These are phyloP conservation scores for Eucalyptus marginata DNA, from an alignment of 345 rosid genomes.

Conservation along the genomic window DNA sequence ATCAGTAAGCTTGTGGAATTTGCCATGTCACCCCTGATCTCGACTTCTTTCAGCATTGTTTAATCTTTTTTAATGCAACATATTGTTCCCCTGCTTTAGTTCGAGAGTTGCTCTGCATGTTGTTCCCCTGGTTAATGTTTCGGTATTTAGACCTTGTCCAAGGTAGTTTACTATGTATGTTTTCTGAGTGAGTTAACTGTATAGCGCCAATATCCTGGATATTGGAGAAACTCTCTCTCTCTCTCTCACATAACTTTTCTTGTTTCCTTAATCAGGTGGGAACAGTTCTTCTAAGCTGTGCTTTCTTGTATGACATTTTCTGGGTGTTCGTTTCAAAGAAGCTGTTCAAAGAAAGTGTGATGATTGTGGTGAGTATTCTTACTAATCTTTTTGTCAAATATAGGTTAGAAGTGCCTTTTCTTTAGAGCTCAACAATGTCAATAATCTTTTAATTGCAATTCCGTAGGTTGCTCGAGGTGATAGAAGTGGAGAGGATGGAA, in stretches of 20 bases:
- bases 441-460: neutral
- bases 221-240: neutral
- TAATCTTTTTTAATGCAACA: neutral
- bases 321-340: slow-evolving; percentile 98
- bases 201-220: neutral
- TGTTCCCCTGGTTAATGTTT: neutral
- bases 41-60: neutral
- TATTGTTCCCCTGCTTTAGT: neutral
- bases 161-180: neutral
- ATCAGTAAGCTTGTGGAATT: neutral
- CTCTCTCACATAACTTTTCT: neutral
- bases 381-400: neutral
- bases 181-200: neutral
- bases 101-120: neutral
- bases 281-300: slow-evolving; percentile 92
- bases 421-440: neutral
- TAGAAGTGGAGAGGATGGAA: slow-evolving; percentile 92
- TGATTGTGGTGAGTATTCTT: slow-evolving; percentile 81
- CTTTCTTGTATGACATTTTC: slow-evolving; percentile 93
- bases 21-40: neutral
- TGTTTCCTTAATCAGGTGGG: slow-evolving; percentile 52
- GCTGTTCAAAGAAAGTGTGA: slow-evolving; percentile 92
- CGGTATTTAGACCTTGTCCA: neutral
- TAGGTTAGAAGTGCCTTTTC: neutral
- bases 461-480: slow-evolving; percentile 95